Base-by-base conservation (phyloP, 176 grass and related monocot genomes). In the Pontederia crassipes region DNA sequence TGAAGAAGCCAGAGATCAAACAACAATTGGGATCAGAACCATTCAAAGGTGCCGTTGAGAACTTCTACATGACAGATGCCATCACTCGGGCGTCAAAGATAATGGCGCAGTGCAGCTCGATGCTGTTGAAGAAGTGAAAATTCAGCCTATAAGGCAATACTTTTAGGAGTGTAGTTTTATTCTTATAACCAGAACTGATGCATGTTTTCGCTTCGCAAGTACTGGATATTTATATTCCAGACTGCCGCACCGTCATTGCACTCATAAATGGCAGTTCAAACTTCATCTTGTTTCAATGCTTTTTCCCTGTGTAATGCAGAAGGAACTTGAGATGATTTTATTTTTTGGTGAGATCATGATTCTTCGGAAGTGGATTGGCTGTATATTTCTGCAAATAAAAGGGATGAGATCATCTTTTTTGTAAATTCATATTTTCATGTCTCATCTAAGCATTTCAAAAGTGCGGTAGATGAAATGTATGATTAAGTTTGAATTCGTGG, bases 71-170 rank as follows among this genome's bases (percentile, higher is more conserved):
- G 88, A 99, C 94, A 2, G 85, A 99, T 69, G 72, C 84, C 11
- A 99, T 99, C 17, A 93, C 88, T 28, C 75, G 94, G 65, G 94
- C 94, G 15, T 99, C 94, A 2, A 99, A 99, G 77, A 93, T 99
- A 7, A 99, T 99, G 94, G 94, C 85, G 8, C 94, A 99, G 77
- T 99, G 94, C 69, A 93, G 85, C 18, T 85, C 85, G n/a, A 59
- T 67, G 28, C 74, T 86, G 76, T 54, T 77, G 77, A 93, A 83
- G 77, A 93, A 99, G 57, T 99, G 82, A 89, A 58, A 3, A 8
- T 24, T 69, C 9, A 7, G 74, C 27, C n/a, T 9, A 3, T 26
- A 3, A 73, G 48, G 11, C 68, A 47, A 70, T 4, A 15, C 35
- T 15, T 63, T 65, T 80, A 59, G 48, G 54, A 55, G 17, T 75